Conservation (phyloP, 768 basidiomycete species). For the Suillus luteus region DNA sequence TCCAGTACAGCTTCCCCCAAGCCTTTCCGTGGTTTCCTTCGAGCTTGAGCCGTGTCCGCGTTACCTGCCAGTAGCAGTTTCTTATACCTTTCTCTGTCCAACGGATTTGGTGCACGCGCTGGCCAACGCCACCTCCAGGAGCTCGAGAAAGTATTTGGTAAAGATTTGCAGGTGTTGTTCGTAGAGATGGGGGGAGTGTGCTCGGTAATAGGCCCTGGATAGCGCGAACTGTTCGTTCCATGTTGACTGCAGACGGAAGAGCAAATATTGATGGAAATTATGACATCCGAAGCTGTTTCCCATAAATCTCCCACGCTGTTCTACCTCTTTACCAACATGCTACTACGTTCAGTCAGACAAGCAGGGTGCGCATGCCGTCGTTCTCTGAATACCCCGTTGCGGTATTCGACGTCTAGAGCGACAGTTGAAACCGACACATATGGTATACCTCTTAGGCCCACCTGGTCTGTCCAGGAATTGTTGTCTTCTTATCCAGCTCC, state of each 20-base stretch:
- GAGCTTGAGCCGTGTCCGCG: constrained; percentile 67
- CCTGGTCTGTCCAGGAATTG: constrained; percentile 80
- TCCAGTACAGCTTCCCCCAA: constrained; percentile 82
- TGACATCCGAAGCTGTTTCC: not conserved
- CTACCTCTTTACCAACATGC: constrained; percentile 3
- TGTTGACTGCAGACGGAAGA: constrained; percentile 3
- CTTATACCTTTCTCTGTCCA: constrained; percentile 71
- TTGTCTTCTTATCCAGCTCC: constrained; percentile 79
- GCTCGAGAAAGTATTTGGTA: constrained; percentile 73
- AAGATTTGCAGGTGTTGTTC: constrained; percentile 58
- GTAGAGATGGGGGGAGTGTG: constrained; percentile 60
- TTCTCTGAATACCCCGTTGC: not conserved
- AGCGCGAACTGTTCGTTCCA: constrained; percentile 27
- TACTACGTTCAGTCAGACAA: constrained; percentile 10
- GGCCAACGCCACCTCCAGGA: constrained; percentile 67
- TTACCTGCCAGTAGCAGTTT: constrained; percentile 76
- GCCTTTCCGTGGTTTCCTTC: constrained; percentile 79
- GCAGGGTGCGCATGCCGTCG: not conserved
- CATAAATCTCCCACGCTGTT: constrained; percentile 16
- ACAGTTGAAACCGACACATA: constrained; percentile 48
- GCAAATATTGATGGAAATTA: constrained; percentile 3
- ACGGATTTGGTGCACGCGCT: constrained; percentile 67
- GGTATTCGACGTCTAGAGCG: constrained; percentile 13
- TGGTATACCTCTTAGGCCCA: constrained; percentile 66
- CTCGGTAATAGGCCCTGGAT: constrained; percentile 62